Evolutionary conservation across 2,329 filamentous ascomycete genomes (phyloP), one percentile per base, ranked within the genome.

Genomic region (Cladobotryum mycophilum): DNA sequence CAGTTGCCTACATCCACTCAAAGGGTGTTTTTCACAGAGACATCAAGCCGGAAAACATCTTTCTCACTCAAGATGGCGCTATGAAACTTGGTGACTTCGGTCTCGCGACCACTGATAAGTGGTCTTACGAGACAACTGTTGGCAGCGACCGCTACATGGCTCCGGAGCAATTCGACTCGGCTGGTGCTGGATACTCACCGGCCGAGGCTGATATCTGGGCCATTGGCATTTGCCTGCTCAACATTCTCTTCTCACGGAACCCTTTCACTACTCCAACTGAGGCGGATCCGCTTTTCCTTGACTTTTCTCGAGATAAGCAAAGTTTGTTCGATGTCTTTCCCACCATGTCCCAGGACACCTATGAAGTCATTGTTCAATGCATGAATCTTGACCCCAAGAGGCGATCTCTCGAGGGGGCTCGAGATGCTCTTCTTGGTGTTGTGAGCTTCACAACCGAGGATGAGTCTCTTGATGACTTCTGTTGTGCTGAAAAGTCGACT

Each of bases 31-130:
- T 90, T 68, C 93, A 99, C 67, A 88, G 93, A 55, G 93, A 99
- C 70, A 96, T 99, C 81, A 99, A 99, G 75, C 93, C 93, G 0
- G 93, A 99, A 78, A 99, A 99, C 76, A 96, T 99, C 69, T 97
- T 99, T 69, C 78, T 99, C 56, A 88, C 85, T 53, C 81, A 91
- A 54, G 81, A 86, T 59, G 92, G 92, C 48, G 80, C 85, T 37
- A 88, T 97, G 87, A 99, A 99, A 74, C 83, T 99, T 35, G 93
- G 93, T 63, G 93, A 99, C 70, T 96, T 97, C 67, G 93, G 93
- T 49, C 78, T 99, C 56, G 91, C 91, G 47, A 96, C 92, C 11
- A 88, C 84, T 6, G 89, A 95, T 55, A 78, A 84, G 60, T 96
- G 89, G 90, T 95, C 89, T 20, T 87, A 87, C 61, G 93, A 99